Evolutionary conservation across 2,329 filamentous ascomycete genomes (phyloP), one percentile per base, ranked within the genome.

Genomic region (Fusarium siculi): DNA sequence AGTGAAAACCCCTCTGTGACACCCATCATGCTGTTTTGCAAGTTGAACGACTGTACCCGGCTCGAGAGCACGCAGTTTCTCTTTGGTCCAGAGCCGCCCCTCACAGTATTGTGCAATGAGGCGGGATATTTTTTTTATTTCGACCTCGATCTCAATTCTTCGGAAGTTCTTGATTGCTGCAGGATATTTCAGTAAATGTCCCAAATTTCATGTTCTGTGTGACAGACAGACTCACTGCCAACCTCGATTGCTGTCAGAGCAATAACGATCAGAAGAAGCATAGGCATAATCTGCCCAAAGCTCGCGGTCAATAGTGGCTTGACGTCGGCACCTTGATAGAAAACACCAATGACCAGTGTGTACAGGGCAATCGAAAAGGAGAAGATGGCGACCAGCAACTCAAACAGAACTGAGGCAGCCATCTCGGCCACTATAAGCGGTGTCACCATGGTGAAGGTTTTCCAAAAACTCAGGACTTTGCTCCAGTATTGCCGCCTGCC

Each of bases 201-300:
- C 14, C 23, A 6, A 32, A 46, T n/a, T 16, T 15, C 12, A 23
- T 28, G 23, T 42, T 47, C 7, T 16, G 43, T 18, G 21, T 42
- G 15, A 21, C 34, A 37, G 15, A 21, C 34, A 37, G n/a, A 66
- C 66, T 64, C 44, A 71, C 71, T 68, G 30, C 70, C 58, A 30
- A 73, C 52, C 44, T 70, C 70, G 21, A 70, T 16, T 32, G 61
- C 61, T 32, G 70, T 73, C 36, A 66, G 39, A 14, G 39, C 59
- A 50, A 70, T 62, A 15, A 70, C 65, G 15, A 70, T 19, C 2
- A 73, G 46, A 15, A 73, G 40, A 37, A 73, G 60, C 34, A 73
- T 70, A 21, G 70, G 70, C 70, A 73, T 55, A 28, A 73, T 73
- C 37, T 73, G 66, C n/a, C 40, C 54, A 40, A 63, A 68, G 23